These are phyloP conservation scores for Cantharellus cinnabarinus DNA, from an alignment of 768 basidiomycete genomes.

Conservation along the genomic window DNA sequence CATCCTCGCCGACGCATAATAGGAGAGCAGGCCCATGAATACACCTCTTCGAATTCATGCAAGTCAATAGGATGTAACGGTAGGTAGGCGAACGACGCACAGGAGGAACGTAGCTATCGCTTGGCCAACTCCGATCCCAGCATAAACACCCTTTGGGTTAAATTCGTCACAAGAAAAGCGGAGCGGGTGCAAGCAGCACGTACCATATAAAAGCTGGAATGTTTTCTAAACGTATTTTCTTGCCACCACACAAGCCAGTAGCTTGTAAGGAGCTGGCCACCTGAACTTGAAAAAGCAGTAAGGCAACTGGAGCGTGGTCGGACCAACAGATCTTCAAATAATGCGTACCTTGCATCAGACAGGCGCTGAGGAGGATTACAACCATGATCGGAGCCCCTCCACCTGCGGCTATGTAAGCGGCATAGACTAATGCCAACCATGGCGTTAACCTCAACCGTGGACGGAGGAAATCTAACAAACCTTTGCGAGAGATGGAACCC, in stretches of 20 bases:
- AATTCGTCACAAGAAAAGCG: neutral
- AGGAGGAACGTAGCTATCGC: constrained; percentile 35
- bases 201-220: constrained; percentile 40
- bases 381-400: constrained; percentile 30
- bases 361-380: constrained; percentile 26
- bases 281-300: constrained; percentile 4
- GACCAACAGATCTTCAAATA: no score
- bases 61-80: neutral
- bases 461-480: constrained; percentile 15
- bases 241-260: constrained; percentile 62
- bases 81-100: constrained; percentile 17
- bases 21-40: neutral
- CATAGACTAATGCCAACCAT: constrained; percentile 28
- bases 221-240: constrained; percentile 27
- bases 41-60: neutral
- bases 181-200: neutral
- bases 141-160: constrained; percentile 25
- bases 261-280: constrained; percentile 32
- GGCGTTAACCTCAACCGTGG: neutral
- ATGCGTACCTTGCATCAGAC: constrained; percentile 32
- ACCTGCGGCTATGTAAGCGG: constrained; percentile 35
- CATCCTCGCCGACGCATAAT: constrained; percentile 34
- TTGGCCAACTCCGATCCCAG: constrained; percentile 37
- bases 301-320: no score
- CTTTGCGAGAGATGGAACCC: constrained; percentile 33